Evolutionary conservation across 2,329 filamentous ascomycete species (phyloP), one percentile per base, ranked within the genome.

Genomic region (Microdochium paspali): DNA sequence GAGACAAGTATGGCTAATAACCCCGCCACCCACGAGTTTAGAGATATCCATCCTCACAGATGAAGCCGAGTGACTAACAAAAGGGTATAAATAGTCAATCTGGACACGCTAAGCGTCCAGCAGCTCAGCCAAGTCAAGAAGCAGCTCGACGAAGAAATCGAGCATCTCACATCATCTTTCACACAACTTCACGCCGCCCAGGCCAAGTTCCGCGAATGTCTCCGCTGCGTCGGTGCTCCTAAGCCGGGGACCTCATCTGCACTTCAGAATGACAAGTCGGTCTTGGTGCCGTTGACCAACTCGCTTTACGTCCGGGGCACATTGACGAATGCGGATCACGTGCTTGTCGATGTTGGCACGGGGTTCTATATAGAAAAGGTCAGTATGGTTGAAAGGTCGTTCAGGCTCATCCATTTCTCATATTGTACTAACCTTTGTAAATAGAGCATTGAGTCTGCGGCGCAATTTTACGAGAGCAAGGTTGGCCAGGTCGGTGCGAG

Each of bases 311-410:
- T 98, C 15, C 85, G 86, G 24, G 94, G 91, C 26, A 83, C 78
- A 32, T 73, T 97, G 35, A 77, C 85, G 43, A 80, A 84, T 64
- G 76, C 84, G 2, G 79, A 87, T 49, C 83, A 82, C 51, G 89
- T 95, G 6, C 74, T 97, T 49, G 89, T 97, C 35, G 91, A 97
- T 65, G 82, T 96, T 20, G 91, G 91, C 20, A 97, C 91, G 1
- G 91, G 91, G 0, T 97, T 94, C 64, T 90, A 90, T 61, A 84
- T 97, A 46, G 90, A 97, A 69, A 98, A 98, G 80, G 84, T 85
- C 7, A 7, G 26, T 28, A 28, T 28, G 26, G 26, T 28, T 28
- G n/a, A n/a, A 54, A 15, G 13, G 31, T 15, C 31, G 13, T 18
- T 15, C 6, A 12, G 13, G 6, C 13, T 18, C 13, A 35, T 18